Base-by-base conservation (phyloP, 2,329 filamentous ascomycete genomes). In the Monilinia aucupariae region DNA sequence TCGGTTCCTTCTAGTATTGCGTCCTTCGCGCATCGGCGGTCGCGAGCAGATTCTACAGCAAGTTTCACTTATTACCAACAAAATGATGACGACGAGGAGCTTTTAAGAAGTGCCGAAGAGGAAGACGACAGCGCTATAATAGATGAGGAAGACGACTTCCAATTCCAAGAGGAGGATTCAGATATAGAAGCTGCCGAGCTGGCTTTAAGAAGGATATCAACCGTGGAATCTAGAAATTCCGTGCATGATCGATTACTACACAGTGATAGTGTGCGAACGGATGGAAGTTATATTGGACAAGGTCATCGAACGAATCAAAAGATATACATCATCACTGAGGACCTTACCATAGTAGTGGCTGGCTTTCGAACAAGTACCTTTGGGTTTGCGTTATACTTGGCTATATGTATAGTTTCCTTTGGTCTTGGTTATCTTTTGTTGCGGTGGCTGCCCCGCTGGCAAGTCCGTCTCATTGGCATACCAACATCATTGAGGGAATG, bases 1-100 rank as follows among this genome's bases (percentile, higher is more conserved):
- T 97, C 92, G 73, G 84, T 99, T n/a, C 94, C 94, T 1, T 94
- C 91, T 13, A 97, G 92, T 73, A 82, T 92, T 43, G 92, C 91
- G n/a, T 89, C 91, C 39, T 99, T 99, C 74, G 87, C 86, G 54
- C 92, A 96, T 75, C 90, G 91, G 64, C 85, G 92, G 64, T 80
- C 81, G 45, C 86, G 93, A 70, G 87, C 91, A 68, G 90, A 92
- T 72, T 97, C 93, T 17, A 91, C 83, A 7, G 80, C 92, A 34
- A 97, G 91, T 76, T 97, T 97, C 75, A 86, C 91, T 1, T 97
- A 91, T 76, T 96, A 94, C 73, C 88, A 91, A 64, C 85, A 90
- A 66, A 87, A 90, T 32, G 80, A 80, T 20, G 80, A 84, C 17
- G 81, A 85, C 15, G 80, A 86, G 66, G 59, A 51, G 34, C 37